Evolutionary conservation across 192 early-diverging fungal genomes (phyloP), one percentile per base, ranked within the genome.

Genomic region (Geosiphon pyriformis): DNA sequence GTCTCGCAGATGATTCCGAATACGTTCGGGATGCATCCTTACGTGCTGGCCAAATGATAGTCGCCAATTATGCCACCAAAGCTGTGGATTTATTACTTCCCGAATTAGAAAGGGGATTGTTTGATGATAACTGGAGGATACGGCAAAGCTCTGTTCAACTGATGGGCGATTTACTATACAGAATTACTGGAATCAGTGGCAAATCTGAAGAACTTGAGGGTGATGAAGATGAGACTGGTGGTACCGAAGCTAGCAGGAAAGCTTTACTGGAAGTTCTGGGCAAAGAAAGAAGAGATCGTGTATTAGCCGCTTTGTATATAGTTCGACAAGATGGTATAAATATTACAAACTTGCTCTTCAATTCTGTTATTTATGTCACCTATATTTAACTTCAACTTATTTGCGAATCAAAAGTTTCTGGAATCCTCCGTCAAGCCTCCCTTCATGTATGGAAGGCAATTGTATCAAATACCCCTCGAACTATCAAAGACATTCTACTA

Each of bases 1-100:
- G 94, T 54, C 79, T 99, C 67, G 95, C 97, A 15, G 97, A 99
- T 78, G 96, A 98, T 70, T 89, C 80, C 50, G 97, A 99, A 71
- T 85, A 82, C 51, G 95, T 98, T 18, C 89, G 97, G 27, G 91
- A 91, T 31, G 92, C 93, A n/a, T 87, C 93, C 2, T 74, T 98
- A 70, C 88, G 90, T 66, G 92, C 93, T 18, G 97, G 94, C 65
- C 88, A 88, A 61, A 94, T 96, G 79, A 87, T 99, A 71, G 90
- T 99, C 32, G 82, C 83, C 25, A 93, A 94, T 66, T 99, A 94
- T 72, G 87, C 93, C 22, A 86, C 82, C 26, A 87, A 85, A 63
- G 88, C 95, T 56, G 83, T 97, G 20, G 92, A 98, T 64, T 65
- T 94, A 49, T 75, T 99, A 51, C 80, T 99, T 48, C 95, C 95